Evolutionary conservation across 345 rosid species (phyloP).

Genomic region (Hevea brasiliensis): DNA sequence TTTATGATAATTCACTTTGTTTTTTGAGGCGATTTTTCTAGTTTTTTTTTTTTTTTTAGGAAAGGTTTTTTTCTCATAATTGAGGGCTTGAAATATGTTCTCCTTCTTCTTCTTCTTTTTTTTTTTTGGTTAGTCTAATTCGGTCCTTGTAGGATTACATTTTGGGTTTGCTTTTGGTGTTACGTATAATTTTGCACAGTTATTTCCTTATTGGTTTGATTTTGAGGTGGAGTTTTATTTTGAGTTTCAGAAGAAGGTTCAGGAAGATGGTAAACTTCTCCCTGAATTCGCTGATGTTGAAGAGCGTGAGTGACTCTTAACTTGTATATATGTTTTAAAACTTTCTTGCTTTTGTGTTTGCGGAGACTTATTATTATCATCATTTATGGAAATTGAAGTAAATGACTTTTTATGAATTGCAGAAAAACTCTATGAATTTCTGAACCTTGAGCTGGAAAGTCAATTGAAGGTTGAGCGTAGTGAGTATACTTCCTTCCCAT

Average conservation of each 20-base stretch:
- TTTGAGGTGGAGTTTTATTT: constrained; percentile 19
- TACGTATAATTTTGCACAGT: not conserved
- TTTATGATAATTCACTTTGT: not conserved
- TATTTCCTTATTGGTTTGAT: constrained; percentile 13
- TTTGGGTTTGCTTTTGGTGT: not conserved
- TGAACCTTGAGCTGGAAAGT: constrained; percentile 79
- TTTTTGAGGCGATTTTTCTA: not conserved
- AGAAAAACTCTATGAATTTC: constrained; percentile 78
- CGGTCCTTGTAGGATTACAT: not conserved
- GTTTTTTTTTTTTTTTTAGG: not conserved
- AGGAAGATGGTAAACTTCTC: constrained; percentile 70
- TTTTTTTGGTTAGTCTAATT: not conserved
- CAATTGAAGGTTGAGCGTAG: constrained; percentile 60
- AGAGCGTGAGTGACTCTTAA: constrained; percentile 51
- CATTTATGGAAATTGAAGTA: constrained; percentile 1
- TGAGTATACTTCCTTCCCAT: constrained; percentile 37
- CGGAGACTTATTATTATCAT: not conserved
- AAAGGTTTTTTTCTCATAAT: not conserved
- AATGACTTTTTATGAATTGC: constrained; percentile 29
- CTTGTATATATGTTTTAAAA: not conserved
- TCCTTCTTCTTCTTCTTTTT: not conserved
- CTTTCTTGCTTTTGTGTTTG: not conserved
- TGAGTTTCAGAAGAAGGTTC: constrained; percentile 68
- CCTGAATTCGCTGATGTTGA: constrained; percentile 90
- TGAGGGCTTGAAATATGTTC: not conserved